Base-by-base conservation (phyloP, 352 stramenopile genomes). In the Pythium folliculosum region DNA sequence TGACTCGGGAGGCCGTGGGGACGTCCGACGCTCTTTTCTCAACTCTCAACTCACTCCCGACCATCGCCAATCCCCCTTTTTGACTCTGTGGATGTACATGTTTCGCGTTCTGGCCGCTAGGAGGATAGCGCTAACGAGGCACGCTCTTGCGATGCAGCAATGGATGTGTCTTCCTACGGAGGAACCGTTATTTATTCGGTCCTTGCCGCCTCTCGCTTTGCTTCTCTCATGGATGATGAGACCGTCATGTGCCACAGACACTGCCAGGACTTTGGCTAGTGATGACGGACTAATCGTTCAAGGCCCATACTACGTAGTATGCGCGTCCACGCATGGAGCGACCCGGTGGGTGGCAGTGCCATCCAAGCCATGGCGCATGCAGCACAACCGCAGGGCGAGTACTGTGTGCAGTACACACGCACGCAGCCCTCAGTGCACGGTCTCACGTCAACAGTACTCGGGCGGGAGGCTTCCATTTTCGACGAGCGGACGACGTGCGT, bases 141-240 rank as follows among this genome's bases (percentile, higher is more conserved):
- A 47, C 40, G 40, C 40, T 47, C 17, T 54, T 55, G 52, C 23
- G 50, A 60, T 60, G 38, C 37, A 60, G 49, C 50, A 59, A 61
- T 56, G 53, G 50, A 62, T 55, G 51, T 68, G 51, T 68, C 53
- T 57, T 68, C 61, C 61, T 56, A 23, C 17, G 51, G 61, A 68
- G 59, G 53, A 61, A 68, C 61, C 53, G 43, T 62, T 68, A 68
- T 68, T 68, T 68, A 68, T 68, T 62, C 52, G 52, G 23, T 44
- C 59, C n/a, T 27, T 30, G 16, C 35, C 32, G 23, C 57, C 8
- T 63, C 43, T 47, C 43, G 40, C 23, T 16, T 62, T 21, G 9
- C 38, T 50, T 17, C 35, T n/a, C 21, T 52, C 27, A 32, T 32
- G 27, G 27, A 32, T 32, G 27, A 32, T 32, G 27, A 32, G 27